These are phyloP conservation scores for Echites panduratus DNA, from an alignment of 257 asterid genomes.

Conservation along the genomic window DNA sequence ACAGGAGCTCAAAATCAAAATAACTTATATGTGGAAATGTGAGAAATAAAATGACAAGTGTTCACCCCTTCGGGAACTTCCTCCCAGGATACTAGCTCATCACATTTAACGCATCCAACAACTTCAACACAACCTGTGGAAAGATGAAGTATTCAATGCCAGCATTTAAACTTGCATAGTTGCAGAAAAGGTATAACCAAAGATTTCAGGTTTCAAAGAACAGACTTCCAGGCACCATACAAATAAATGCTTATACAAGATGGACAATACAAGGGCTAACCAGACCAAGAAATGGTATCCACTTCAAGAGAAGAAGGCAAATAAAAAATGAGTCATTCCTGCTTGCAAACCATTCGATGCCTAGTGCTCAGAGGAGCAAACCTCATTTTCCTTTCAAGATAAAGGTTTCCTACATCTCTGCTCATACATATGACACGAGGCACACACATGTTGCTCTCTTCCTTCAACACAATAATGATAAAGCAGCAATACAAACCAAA, in stretches of 20 bases:
- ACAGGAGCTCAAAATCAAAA: background rate
- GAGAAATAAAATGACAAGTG: background rate
- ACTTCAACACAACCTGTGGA: slow-evolving; percentile 78
- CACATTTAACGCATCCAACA: slow-evolving; percentile 75
- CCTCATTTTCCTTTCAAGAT: background rate
- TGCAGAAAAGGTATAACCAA: background rate
- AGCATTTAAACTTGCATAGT: background rate
- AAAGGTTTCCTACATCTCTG: background rate
- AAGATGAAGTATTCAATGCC: slow-evolving; percentile 5
- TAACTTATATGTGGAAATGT: background rate
- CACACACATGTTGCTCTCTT: background rate
- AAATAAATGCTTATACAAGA: background rate
- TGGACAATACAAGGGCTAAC: background rate
- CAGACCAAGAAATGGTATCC: background rate
- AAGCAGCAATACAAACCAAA: background rate
- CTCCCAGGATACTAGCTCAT: slow-evolving; percentile 73
- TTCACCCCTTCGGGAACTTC: slow-evolving; percentile 68
- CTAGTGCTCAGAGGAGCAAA: background rate
- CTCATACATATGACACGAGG: background rate
- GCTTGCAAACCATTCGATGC: background rate
- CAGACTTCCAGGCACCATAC: background rate
- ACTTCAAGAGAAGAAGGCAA: background rate
- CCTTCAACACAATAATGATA: background rate
- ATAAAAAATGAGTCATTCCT: background rate
- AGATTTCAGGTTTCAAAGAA: background rate